Conservation (phyloP, 2,329 filamentous ascomycete species). For the Saccharata proteae region DNA sequence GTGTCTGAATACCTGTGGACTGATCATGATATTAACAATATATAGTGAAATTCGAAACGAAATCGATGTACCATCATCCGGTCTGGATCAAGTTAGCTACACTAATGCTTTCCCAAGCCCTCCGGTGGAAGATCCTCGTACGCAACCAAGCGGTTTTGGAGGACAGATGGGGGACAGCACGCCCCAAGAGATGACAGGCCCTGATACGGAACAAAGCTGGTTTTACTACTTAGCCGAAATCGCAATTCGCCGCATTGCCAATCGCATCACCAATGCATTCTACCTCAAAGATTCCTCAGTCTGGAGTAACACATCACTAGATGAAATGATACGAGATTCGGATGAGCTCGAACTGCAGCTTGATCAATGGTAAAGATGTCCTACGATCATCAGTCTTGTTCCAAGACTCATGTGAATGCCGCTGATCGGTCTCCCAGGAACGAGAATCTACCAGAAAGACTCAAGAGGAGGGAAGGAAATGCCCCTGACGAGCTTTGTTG, state of each 20-base stretch:
- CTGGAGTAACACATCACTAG: slow-evolving; percentile 10
- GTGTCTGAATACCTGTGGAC: slow-evolving; percentile 1
- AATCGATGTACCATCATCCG: slow-evolving; percentile 12
- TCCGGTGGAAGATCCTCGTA: slow-evolving; percentile 8
- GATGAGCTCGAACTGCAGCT: slow-evolving; percentile 11
- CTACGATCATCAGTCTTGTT: not conserved
- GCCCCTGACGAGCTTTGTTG: slow-evolving; percentile 14
- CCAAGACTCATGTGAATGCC: not conserved
- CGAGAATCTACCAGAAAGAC: slow-evolving; percentile 2
- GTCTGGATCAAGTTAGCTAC: slow-evolving; percentile 15
- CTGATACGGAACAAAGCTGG: slow-evolving; percentile 17
- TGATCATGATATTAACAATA: not conserved
- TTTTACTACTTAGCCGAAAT: slow-evolving; percentile 22
- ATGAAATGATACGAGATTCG: slow-evolving; percentile 7
- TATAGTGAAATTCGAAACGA: slow-evolving; percentile 12
- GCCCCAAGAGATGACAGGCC: slow-evolving; percentile 10
- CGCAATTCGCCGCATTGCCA: slow-evolving; percentile 15
- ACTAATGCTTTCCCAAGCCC: slow-evolving; percentile 19
- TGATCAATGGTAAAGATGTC: slow-evolving; percentile 7
- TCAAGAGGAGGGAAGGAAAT: slow-evolving; percentile 13
- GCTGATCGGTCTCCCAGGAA: no score
- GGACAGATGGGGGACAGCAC: slow-evolving; percentile 2
- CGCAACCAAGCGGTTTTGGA: no score
- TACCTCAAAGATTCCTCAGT: slow-evolving; percentile 12
- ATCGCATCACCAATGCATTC: slow-evolving; percentile 10